Evolutionary conservation across 139 green algal species (phyloP), one percentile per base, ranked within the genome.

Genomic region (Ostreobium quekettii): DNA sequence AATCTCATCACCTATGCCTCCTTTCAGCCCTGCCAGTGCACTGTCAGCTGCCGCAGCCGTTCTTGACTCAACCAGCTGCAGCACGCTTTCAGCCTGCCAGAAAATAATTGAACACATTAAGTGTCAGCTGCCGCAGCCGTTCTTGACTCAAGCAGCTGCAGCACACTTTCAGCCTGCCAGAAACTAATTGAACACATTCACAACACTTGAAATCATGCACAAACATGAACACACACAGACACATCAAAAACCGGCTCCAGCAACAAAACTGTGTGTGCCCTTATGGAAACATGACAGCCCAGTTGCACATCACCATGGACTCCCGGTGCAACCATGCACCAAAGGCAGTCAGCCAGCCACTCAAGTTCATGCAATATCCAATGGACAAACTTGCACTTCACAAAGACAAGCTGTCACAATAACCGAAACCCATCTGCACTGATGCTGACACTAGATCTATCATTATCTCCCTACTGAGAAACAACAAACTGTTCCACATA

Each of bases 41-140:
- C 72, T 84, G 76, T 96, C 91, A 8, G 93, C 93, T 0, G 93
- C 93, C 7, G 80, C 81, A 0, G 72, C 48, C 0, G 93, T 97
- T 66, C 85, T 77, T 0, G 93, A 87, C 0, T 71, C 48, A 0
- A 99, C 57, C 28, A 99, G 84, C 78, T 88, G 63, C 2, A 76
- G 62, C 30, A 99, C 87, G 31, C 76, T 80, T 82, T 99, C 93
- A 0, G 93, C 93, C 82, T 95, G 79, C 19, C 31, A 57, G 24
- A 42, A 15, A 53, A 15, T 19, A 53, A 15, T 19, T 11, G 46
- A 15, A 53, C 46, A 15, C 46, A 19, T 26, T 53, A 53, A 26
- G 70, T 84, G 76, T 96, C 91, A 8, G 93, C 93, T 0, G 93
- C 93, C 7, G 80, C 81, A 0, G 72, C 48, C 0, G 93, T 97